These are phyloP conservation scores for Talaromyces thailandensis DNA, from an alignment of 495 filamentous ascomycete species.

Conservation along the genomic window DNA sequence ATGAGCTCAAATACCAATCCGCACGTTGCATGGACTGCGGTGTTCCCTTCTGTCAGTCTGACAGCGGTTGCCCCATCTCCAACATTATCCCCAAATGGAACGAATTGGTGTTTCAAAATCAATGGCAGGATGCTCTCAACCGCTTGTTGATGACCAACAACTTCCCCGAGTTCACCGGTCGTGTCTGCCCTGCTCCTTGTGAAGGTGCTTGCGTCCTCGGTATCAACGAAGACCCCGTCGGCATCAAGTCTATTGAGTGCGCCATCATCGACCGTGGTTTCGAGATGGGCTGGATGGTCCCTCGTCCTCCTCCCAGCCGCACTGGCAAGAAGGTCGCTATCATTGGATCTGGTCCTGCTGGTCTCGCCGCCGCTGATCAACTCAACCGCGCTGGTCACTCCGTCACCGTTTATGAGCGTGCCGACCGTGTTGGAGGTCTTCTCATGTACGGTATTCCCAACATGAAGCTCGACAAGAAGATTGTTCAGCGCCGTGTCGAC, in stretches of 20 bases:
- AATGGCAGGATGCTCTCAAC: constrained; percentile 94
- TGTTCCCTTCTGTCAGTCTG: constrained; percentile 98
- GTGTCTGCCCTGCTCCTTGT: constrained; percentile 96
- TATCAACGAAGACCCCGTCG: constrained; percentile 96
- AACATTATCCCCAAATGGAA: constrained; percentile 99
- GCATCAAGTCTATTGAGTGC: constrained; percentile 99
- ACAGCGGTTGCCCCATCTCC: constrained; percentile 94
- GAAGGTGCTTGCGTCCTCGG: constrained; percentile 96
- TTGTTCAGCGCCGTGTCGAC: constrained; percentile 92
- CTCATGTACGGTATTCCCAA: constrained; percentile 99
- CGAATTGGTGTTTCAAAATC: constrained; percentile 77
- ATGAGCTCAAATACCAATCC: constrained; percentile 97
- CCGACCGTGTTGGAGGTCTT: constrained; percentile 86
- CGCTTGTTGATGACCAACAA: constrained; percentile 98
- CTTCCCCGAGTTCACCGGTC: constrained; percentile 98
- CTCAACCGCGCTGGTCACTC: constrained; percentile 88
- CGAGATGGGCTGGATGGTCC: constrained; percentile 99
- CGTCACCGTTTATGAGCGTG: constrained; percentile 93
- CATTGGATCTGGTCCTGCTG: constrained; percentile 90
- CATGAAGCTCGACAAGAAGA: constrained; percentile 99
- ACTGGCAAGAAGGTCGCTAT: constrained; percentile 88
- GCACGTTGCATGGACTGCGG: constrained; percentile 99
- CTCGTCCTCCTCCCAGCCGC: constrained; percentile 66
- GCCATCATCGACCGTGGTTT: constrained; percentile 99
- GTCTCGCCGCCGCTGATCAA: constrained; percentile 89